phyloP scores from a whole-genome alignment of 768 basidiomycete species.

The Leccinum longicurvipes region DNA sequence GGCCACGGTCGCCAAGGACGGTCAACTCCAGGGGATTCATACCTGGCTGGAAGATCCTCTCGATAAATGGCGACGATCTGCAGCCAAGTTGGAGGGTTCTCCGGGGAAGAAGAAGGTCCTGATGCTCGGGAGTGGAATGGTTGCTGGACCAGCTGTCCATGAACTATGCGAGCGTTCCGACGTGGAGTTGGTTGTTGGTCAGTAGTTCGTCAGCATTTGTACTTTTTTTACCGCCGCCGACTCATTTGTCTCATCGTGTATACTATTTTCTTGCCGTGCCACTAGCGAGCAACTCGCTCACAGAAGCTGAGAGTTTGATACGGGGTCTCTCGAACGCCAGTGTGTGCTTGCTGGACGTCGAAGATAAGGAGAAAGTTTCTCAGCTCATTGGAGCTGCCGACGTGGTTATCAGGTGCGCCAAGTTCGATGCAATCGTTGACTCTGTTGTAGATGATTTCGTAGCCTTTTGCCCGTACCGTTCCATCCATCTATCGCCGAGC shows the following conservation, averaged over 20 bases:
- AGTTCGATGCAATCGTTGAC: background rate
- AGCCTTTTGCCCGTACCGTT: conserved; percentile 80
- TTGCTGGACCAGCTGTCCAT: conserved; percentile 84
- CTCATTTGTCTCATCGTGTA: conserved; percentile 16
- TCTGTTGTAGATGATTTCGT: background rate
- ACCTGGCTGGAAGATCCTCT: conserved; percentile 58
- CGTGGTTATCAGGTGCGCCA: conserved; percentile 75
- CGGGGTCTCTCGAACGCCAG: conserved; percentile 47
- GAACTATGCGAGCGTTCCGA: conserved; percentile 62
- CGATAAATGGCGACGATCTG: conserved; percentile 36
- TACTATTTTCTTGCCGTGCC: background rate
- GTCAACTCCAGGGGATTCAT: conserved; percentile 51
- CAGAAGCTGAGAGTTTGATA: conserved; percentile 51
- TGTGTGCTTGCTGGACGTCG: conserved; percentile 59
- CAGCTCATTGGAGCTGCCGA: conserved; percentile 62
- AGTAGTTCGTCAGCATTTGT: conserved; percentile 29
- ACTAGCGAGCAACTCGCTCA: conserved; percentile 68
- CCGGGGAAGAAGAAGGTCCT: conserved; percentile 61
- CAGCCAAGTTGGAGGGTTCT: background rate
- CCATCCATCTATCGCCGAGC: conserved; percentile 66
- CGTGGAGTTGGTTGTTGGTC: conserved; percentile 74
- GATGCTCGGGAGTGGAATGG: conserved; percentile 93
- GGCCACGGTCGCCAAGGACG: conserved; percentile 68
- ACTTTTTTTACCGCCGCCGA: conserved; percentile 7
- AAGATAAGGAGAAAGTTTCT: conserved; percentile 42